Evolutionary conservation across 768 basidiomycete species (phyloP), one percentile per base, ranked within the genome.

Genomic region (Candolleomyces aberdarensis): DNA sequence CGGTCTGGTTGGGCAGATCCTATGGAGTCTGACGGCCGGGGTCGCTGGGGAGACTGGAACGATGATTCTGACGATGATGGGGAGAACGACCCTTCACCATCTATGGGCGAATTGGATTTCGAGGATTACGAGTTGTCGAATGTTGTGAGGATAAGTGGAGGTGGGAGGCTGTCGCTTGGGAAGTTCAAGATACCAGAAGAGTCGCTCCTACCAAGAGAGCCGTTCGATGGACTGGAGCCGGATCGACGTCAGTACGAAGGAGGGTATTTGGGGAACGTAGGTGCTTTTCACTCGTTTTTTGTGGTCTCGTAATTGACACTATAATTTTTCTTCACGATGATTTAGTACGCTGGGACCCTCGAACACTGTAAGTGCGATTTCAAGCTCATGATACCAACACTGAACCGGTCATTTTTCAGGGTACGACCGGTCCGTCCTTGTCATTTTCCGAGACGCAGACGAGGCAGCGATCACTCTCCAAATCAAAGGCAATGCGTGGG

Each of bases 201-300:
- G 11, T 66, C 68, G 41, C 64, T 79, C 15, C 68, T 80, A 29
- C 76, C 75, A 0, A 66, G 67, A 43, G 61, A 76, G 48, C 66
- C 72, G 0, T 78, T 80, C 61, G 70, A 78, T 36, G 72, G 64
- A 29, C 56, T 39, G 6, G 56, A 59, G 13, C 78, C 77, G 5
- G 75, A 79, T 59, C 66, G 74, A 3, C 64, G 66, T 17, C 70
- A 78, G 2, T 79, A 78, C 50, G 76, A 78, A 55, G 26, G 26
- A 26, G 75, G 76, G 22, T 80, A 79, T 62, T 70, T 71, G 66
- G 78, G 75, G 13, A 78, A 79, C 65, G 80, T 79, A 61, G 47
- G 63, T 61, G 15, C 31, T 65, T 41, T 19, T 43, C 36, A 43
- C 20, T 29, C 54, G 2, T 57, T 57, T 41, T 11, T 41, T n/a